Evolutionary conservation across 768 basidiomycete genomes (phyloP).

Genomic region (Kwoniella mangroviensis): DNA sequence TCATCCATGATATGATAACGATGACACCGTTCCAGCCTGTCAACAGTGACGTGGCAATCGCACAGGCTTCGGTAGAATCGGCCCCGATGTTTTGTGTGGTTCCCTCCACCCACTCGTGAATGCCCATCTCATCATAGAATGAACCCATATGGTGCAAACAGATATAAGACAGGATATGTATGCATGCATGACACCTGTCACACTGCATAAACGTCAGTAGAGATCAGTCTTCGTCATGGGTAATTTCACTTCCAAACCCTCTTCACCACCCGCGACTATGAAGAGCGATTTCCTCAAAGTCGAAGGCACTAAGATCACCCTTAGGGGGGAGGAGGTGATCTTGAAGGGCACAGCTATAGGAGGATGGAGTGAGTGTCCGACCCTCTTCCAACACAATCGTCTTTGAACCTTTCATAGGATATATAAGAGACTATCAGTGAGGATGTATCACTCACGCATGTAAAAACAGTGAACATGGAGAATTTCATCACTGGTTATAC

Average conservation of each 20-base stretch:
- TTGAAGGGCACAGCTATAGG: conserved; percentile 67
- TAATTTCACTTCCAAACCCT: conserved; percentile 8
- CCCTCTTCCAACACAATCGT: too few relatives aligned
- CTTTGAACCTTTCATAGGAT: too few relatives aligned
- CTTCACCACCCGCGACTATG: neutral
- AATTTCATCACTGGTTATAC: conserved; percentile 68
- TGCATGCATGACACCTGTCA: neutral
- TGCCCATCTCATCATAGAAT: neutral
- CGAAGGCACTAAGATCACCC: conserved; percentile 34
- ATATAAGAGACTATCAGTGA: too few relatives aligned
- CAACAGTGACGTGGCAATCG: neutral
- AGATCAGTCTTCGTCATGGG: conserved; percentile 11
- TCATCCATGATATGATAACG: neutral
- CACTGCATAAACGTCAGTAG: neutral
- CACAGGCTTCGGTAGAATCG: conserved; percentile 1
- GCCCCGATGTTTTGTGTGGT: conserved; percentile 1
- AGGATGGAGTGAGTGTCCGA: conserved; percentile 64
- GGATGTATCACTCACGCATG: neutral
- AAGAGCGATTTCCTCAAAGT: conserved; percentile 37
- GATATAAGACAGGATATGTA: neutral
- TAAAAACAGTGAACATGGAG: conserved; percentile 64
- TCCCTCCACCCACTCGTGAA: conserved; percentile 1
- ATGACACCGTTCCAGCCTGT: neutral
- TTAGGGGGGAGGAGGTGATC: conserved; percentile 45
- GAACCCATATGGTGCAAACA: neutral